Conservation (phyloP, 768 basidiomycete genomes). For the Lentinus tigrinus region DNA sequence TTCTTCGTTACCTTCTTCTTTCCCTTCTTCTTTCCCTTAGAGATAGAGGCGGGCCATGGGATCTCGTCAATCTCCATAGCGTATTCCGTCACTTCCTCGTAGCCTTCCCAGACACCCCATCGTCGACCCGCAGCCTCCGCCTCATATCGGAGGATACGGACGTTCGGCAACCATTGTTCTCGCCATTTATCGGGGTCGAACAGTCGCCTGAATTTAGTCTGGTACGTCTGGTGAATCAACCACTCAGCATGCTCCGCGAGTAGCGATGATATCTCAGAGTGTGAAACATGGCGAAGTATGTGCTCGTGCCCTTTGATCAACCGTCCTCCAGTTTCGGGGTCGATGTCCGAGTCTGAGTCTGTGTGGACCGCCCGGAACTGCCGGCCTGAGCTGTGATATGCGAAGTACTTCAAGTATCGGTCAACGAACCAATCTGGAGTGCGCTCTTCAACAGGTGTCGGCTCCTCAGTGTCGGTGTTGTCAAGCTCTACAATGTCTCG, state of each 20-base stretch:
- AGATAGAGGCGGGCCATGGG: neutral
- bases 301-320: constrained; percentile 32
- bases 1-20: neutral
- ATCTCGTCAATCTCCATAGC: neutral
- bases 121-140: neutral
- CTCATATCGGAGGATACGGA: neutral
- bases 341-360: constrained; percentile 24
- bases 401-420: constrained; percentile 36
- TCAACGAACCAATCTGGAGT: constrained; percentile 51
- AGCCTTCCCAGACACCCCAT: constrained; percentile 11
- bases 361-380: constrained; percentile 37
- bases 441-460: constrained; percentile 35
- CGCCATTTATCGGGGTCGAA: constrained; percentile 48
- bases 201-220: constrained; percentile 24
- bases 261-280: constrained; percentile 46
- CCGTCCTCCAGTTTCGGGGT: constrained; percentile 29
- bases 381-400: constrained; percentile 23
- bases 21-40: neutral
- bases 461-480: neutral
- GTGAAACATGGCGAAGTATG: constrained; percentile 47
- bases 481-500: constrained; percentile 41
- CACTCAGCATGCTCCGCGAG: constrained; percentile 60
- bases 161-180: constrained; percentile 32
- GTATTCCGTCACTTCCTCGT: neutral
- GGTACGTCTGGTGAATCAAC: constrained; percentile 50